Evolutionary conservation across 129 eudicot genomes (phyloP), one percentile per base, ranked within the genome.

Genomic region (Silybum marianum): DNA sequence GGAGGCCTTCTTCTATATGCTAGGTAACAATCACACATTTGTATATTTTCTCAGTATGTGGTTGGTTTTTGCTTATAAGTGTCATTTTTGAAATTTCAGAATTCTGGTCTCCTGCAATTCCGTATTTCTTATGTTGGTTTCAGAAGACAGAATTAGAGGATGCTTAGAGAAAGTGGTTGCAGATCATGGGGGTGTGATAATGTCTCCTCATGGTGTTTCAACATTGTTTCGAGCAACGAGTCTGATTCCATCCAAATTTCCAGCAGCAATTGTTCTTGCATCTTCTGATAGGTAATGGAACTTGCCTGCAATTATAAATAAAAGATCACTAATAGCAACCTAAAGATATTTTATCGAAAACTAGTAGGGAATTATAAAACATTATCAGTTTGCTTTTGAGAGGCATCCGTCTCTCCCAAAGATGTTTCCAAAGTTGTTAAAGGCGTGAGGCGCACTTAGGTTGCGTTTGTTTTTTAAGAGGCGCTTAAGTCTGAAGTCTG

Each of bases 1-100:
- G 88, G 84, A 69, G 84, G 88, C 78, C 88, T 85, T 62, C 78
- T 82, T 58, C 69, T 85, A 54, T 67, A 80, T 62, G 78, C 88
- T 75, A 44, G 81, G 88, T 85, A 80, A 68, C 63, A 48, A 51
- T 74, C 14, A 1, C 48, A 13, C 40, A 73, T 42, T 54, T 32
- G 36, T 68, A 9, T 38, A 38, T 69, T 69, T 63, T 63, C 28
- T 63, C 28, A 5, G 28, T 9, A 63, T 63, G 13, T 63, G 69
- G 28, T 63, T 63, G 28, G 69, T 72, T 66, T 78, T 30, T 25
- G 44, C 36, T 58, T 39, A 72, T 73, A 46, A 25, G 39, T 25
- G n/a, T 23, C 79, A 21, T 11, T 44, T 83, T 34, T 83, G 3
- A 14, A 58, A 42, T 60, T 80, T 71, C 88, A 85, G 88, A 60